phyloP scores from a whole-genome alignment of 108 stramenopile species.

The Cyclotella choctawhatcheeana region DNA sequence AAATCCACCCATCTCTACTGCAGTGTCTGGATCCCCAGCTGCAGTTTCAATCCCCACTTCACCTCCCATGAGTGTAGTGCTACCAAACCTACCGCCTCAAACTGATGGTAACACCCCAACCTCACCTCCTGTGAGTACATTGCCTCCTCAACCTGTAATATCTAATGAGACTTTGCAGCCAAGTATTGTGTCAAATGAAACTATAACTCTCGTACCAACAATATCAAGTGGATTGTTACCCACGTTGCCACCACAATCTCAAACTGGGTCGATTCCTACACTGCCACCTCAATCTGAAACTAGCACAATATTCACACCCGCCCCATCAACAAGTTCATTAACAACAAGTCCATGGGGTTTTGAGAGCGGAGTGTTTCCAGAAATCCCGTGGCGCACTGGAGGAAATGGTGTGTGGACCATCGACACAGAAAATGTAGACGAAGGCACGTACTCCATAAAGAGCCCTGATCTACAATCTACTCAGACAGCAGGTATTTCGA shows the following conservation, averaged over 20 bases:
- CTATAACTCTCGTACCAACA: no score
- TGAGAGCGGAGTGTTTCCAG: constrained; percentile 34
- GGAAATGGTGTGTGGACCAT: constrained; percentile 40
- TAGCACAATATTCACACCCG: neutral
- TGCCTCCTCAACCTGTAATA: no score
- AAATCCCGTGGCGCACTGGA: constrained; percentile 34
- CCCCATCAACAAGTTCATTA: neutral
- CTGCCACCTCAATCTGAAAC: neutral
- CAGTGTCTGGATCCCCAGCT: no score
- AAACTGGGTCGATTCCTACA: neutral
- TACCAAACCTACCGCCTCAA: neutral
- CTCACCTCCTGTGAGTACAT: neutral
- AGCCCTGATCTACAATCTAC: constrained; percentile 28
- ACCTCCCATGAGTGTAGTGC: neutral
- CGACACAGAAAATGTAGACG: constrained; percentile 9
- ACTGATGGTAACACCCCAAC: neutral
- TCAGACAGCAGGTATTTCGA: constrained; percentile 1
- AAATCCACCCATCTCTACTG: no score
- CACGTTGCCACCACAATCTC: neutral
- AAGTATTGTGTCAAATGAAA: no score
- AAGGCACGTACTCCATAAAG: constrained; percentile 34
- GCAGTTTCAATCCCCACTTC: neutral
- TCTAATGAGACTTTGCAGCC: no score
- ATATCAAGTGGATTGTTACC: no score
- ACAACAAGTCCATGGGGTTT: constrained; percentile 7